A percentile compares a stretch with the other conserved stretches of the same genome.
phyloP scores from a whole-genome alignment of 176 grass and related monocot species.

The Pontederia paniculata region DNA sequence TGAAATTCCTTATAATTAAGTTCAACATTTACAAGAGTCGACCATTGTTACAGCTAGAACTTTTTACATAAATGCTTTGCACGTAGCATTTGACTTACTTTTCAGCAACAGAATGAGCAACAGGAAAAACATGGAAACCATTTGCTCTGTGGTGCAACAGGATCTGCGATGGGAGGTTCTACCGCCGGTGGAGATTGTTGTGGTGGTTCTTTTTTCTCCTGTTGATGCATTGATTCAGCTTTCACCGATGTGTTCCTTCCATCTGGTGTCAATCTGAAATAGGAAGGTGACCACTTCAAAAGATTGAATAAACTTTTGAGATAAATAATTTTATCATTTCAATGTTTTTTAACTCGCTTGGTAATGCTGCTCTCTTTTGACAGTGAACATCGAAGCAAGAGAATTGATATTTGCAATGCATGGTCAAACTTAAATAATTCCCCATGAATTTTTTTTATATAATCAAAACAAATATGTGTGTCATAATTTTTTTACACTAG shows the following conservation, averaged over 20 bases:
- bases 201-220: slow-evolving; percentile 10
- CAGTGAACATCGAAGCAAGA: too few species aligned
- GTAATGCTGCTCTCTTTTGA: too few species aligned
- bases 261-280: slow-evolving; percentile 17
- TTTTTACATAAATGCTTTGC: too few species aligned
- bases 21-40: too few species aligned
- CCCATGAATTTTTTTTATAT: too few species aligned
- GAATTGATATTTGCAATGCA: too few species aligned
- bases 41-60: too few species aligned
- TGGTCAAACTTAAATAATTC: neutral
- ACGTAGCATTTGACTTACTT: too few species aligned
- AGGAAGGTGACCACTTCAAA: neutral
- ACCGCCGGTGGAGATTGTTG: slow-evolving; percentile 1
- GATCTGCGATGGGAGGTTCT: slow-evolving; percentile 15
- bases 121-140: slow-evolving; percentile 37
- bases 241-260: slow-evolving; percentile 1
- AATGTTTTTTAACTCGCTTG: too few species aligned
- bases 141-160: slow-evolving; percentile 2
- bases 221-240: neutral
- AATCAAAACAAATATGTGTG: too few species aligned
- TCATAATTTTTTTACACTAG: too few species aligned
- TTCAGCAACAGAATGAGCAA: slow-evolving; percentile 18
- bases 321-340: neutral
- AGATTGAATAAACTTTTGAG: neutral
- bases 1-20: too few species aligned